These are phyloP conservation scores for Lodderomyces parapsilosis DNA, from an alignment of 1,139 yeast genomes.

Conservation along the genomic window DNA sequence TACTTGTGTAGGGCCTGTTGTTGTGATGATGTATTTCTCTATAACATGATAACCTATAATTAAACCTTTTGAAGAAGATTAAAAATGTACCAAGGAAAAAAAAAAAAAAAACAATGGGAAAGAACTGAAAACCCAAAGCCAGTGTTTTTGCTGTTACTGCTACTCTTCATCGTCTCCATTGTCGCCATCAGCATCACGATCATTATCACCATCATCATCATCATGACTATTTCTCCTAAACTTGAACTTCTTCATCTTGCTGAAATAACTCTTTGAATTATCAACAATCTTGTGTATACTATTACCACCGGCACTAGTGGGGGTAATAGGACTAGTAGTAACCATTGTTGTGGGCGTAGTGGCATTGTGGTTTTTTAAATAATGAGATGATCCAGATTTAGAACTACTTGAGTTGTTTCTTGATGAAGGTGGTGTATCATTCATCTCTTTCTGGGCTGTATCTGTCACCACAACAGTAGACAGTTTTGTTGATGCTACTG, in stretches of 20 bases:
- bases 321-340: conserved; percentile 7
- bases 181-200: too few species aligned
- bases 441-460: neutral
- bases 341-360: neutral
- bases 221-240: conserved; percentile 13
- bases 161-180: too few species aligned
- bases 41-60: neutral
- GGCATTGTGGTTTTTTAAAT: neutral
- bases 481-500: neutral
- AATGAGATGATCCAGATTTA: conserved; percentile 8
- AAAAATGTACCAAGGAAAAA: too few species aligned
- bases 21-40: neutral
- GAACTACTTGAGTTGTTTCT: conserved; percentile 12
- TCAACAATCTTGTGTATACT: conserved; percentile 9
- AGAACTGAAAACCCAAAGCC: too few species aligned
- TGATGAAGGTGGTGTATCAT: conserved; percentile 5
- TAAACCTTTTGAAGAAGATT: too few species aligned
- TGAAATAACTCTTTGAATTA: conserved; percentile 10
- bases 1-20: too few species aligned
- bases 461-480: neutral
- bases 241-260: conserved; percentile 13
- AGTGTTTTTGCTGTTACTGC: too few species aligned
- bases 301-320: neutral
- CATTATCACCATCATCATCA: neutral
- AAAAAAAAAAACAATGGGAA: too few species aligned